Base-by-base conservation (phyloP, 441 rosid genomes). In the Erodium texanum region DNA sequence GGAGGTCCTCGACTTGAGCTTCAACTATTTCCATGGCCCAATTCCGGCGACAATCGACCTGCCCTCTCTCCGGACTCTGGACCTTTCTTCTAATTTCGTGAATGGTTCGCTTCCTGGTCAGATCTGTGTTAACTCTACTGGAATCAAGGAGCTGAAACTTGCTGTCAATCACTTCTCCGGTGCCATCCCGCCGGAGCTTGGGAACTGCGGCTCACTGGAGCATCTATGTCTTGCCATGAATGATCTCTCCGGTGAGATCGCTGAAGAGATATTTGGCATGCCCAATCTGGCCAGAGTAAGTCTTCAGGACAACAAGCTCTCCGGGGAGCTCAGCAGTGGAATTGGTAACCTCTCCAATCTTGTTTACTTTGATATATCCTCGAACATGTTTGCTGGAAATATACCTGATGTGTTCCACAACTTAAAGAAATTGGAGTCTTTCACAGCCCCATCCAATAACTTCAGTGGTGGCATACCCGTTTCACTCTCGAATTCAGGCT, bases 161-260 rank as follows among this genome's bases (percentile, higher is more conserved):
- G 79, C 88, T 0, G 80, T 70, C 18, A 89, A 87, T 78, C 76
- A 75, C 68, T 85, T 92, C 79, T 70, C 86, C 34, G 91, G 89
- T 54, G 66, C 48, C 2, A 67, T 92, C 65, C 71, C 67, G 67
- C 69, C 74, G 0, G 89, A 88, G 15, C 69, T 87, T 0, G 90
- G 87, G 34, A 71, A 70, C 19, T 89, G 97, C 48, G 62, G 72
- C 45, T 71, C 38, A 16, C 74, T 91, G 9, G 82, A 82, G 79
- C 77, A 78, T 52, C 85, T 91, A 0, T 76, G 75, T 74, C 77
- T 91, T 16, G 87, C 85, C 66, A 74, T 70, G 82, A 91, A 87
- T 68, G 67, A 75, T 11, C 86, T 91, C 66, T 71, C 76, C 12
- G 96, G 97, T 32, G 76, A 64, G 7, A 70, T 91, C 38, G 71